Evolutionary conservation across 176 grass and related monocot genomes (phyloP), one percentile per base, ranked within the genome.

Genomic region (Zoysia japonica): DNA sequence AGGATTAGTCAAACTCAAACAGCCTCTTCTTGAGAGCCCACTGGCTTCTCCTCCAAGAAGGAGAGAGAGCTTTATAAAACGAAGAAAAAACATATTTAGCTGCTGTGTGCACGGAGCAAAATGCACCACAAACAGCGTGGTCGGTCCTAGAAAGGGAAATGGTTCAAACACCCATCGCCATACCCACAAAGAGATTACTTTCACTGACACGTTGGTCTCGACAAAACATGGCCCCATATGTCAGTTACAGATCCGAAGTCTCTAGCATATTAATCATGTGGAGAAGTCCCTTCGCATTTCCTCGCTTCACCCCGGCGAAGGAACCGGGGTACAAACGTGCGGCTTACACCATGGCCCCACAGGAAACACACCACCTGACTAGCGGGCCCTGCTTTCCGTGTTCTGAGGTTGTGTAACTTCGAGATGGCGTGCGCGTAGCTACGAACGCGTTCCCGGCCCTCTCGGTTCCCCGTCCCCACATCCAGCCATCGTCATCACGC

Each of bases 201-300:
- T 61, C 5, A 68, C 43, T 0, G 0, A 71, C 36, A 52, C 0
- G 65, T 64, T 54, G 65, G 47, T 0, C 43, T 0, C 0, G 0
- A 0, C 0, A 0, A 0, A 0, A 0, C 0, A 3, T 2, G 36
- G 0, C 11, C 75, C 76, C 14, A 20, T 5, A 0, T 0, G 35
- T 75, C 64, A 54, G 62, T 3, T 0, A 2, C 0, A 0, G 0
- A 47, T 47, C 45, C 45, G 5, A 47, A 47, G 59, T 36, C 8
- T 11, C n/a, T 28, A 17, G 9, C 57, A 61, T 8, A 28, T 2
- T 35, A 1, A 5, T 41, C 3, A 3, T 2, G 7, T 41, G 5
- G 47, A 15, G 70, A 75, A 54, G 40, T 56, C 35, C 7, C 1
- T 3, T 52, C 38, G 5, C n/a, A 6, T 67, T 60, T 78, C 37